These are phyloP conservation scores for Delitschia confertaspora DNA, from an alignment of 495 filamentous ascomycete genomes.

Conservation along the genomic window DNA sequence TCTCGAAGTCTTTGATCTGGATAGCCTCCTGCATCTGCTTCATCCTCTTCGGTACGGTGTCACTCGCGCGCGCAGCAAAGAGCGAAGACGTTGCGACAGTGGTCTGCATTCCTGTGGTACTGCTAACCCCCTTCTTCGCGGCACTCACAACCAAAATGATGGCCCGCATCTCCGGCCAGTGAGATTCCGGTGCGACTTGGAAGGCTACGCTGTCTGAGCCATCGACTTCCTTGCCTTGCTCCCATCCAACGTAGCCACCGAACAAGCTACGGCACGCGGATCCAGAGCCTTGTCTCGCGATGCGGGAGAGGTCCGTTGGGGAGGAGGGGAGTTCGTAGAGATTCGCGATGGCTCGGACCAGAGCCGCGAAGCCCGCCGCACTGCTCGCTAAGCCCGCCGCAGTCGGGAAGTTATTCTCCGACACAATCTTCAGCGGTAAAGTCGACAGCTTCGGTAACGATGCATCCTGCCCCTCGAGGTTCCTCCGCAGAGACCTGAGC, in stretches of 20 bases:
- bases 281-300: conserved; percentile 91
- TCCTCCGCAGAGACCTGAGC: conserved; percentile 64
- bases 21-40: conserved; percentile 78
- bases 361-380: conserved; percentile 88
- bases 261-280: conserved; percentile 87
- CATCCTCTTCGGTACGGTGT: conserved; percentile 79
- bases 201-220: conserved; percentile 78
- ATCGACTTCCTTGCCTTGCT: conserved; percentile 59
- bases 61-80: conserved; percentile 60
- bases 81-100: conserved; percentile 81
- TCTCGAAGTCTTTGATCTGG: conserved; percentile 62
- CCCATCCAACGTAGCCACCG: conserved; percentile 93
- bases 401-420: conserved; percentile 97
- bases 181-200: conserved; percentile 70
- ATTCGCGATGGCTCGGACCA: conserved; percentile 86
- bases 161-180: conserved; percentile 94
- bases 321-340: conserved; percentile 75
- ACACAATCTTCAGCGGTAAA: conserved; percentile 70
- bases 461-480: conserved; percentile 60
- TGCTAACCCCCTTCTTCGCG: conserved; percentile 88
- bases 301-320: conserved; percentile 69
- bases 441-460: conserved; percentile 68
- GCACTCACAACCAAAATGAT: conserved; percentile 82
- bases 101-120: conserved; percentile 90
- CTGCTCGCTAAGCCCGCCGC: conserved; percentile 91